Percentiles rank a stretch among this genome's conserved stretches.
Conservation (phyloP, 768 basidiomycete genomes). For the Termitomyces sp. region DNA sequence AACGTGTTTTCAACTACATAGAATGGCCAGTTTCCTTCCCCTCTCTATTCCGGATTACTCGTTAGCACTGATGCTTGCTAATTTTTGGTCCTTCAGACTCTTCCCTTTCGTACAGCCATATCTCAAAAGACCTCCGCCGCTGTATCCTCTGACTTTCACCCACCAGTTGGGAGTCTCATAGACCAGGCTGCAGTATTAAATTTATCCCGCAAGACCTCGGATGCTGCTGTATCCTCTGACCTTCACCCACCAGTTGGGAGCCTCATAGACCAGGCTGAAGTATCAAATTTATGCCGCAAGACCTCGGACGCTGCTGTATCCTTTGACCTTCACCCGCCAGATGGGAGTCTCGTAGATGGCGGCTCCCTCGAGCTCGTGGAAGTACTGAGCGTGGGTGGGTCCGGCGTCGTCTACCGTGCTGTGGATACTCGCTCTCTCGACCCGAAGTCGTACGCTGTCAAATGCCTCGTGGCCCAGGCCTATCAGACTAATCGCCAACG, state of each 20-base stretch:
- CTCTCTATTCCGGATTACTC: constrained; percentile 38
- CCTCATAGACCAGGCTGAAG: constrained; percentile 85
- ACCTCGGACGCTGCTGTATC: constrained; percentile 61
- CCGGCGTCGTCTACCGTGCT: constrained; percentile 94
- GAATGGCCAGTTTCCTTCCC: constrained; percentile 17
- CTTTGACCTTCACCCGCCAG: constrained; percentile 63
- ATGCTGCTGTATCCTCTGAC: constrained; percentile 68
- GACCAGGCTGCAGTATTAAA: too few relatives aligned
- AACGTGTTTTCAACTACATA: constrained; percentile 15
- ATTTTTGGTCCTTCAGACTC: constrained; percentile 19
- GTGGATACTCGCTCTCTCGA: constrained; percentile 54
- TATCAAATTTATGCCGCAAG: constrained; percentile 66
- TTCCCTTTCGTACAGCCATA: constrained; percentile 26
- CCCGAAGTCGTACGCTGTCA: constrained; percentile 80
- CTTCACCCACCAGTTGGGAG: constrained; percentile 71
- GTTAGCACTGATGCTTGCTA: constrained; percentile 46
- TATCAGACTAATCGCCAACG: constrained; percentile 56
- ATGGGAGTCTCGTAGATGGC: constrained; percentile 84
- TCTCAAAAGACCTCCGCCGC: constrained; percentile 64
- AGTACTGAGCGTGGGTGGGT: constrained; percentile 90
- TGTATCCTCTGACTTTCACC: constrained; percentile 68
- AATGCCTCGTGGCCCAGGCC: constrained; percentile 70
- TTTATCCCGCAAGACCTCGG: constrained; percentile 62
- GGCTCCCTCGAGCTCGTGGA: constrained; percentile 80
- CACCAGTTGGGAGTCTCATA: constrained; percentile 75